These are phyloP conservation scores for Pseudognaphalium luteoalbum DNA, from an alignment of 129 eudicot species.

Conservation along the genomic window DNA sequence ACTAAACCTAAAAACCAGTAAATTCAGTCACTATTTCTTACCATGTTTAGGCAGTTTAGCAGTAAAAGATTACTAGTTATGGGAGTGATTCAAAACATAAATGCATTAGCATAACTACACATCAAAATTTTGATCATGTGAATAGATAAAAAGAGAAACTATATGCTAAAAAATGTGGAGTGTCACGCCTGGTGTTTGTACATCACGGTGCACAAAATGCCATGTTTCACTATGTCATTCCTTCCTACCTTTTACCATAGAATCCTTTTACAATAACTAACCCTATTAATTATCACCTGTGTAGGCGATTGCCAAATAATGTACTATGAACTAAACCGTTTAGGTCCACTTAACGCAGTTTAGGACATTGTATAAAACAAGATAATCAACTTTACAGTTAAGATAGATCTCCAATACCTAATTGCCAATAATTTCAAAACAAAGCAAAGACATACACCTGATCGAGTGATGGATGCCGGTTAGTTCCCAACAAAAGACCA, in stretches of 20 bases:
- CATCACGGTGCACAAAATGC: background rate
- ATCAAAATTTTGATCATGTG: background rate
- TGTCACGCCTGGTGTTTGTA: background rate
- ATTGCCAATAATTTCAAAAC: background rate
- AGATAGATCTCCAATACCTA: slow-evolving; percentile 1
- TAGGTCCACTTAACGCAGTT: background rate
- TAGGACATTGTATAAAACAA: background rate
- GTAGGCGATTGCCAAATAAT: background rate
- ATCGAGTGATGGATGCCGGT: background rate
- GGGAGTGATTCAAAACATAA: background rate
- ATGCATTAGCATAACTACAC: background rate
- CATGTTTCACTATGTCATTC: background rate
- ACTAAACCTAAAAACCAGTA: background rate
- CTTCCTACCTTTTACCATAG: background rate
- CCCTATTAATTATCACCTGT: background rate
- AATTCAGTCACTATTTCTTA: background rate
- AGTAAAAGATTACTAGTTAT: background rate
- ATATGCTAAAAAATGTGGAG: background rate
- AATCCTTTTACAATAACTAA: background rate
- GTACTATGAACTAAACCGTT: background rate
- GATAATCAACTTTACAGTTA: background rate
- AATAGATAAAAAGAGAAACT: background rate
- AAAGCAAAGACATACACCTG: background rate
- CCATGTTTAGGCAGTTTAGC: background rate
- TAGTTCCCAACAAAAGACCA: background rate